A percentile compares a stretch with the other conserved stretches of the same genome.
These are phyloP conservation scores for Xylariaceae sp. DNA, from an alignment of 2,329 filamentous ascomycete species.

Conservation along the genomic window DNA sequence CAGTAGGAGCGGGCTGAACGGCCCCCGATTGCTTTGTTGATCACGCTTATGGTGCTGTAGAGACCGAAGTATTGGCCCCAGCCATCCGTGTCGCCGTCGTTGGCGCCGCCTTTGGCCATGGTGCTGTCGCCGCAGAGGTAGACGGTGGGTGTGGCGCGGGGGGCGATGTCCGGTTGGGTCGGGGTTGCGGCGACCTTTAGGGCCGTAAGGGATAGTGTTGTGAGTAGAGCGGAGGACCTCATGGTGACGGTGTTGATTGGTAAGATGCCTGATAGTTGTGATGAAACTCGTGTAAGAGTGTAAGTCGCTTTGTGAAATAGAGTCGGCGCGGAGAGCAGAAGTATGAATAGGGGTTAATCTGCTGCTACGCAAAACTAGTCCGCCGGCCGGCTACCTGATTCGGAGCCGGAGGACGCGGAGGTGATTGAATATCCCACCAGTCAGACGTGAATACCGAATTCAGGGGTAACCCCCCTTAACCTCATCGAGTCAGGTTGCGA, in stretches of 20 bases:
- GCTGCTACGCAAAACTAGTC: background rate
- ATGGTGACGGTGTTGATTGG: conserved; percentile 2
- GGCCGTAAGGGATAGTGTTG: conserved; percentile 9
- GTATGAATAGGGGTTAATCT: conserved; percentile 1
- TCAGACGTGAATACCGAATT: conserved; percentile 1
- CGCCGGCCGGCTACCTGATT: conserved; percentile 13
- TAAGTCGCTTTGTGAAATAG: background rate
- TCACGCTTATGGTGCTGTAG: conserved; percentile 41
- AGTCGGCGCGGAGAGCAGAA: background rate
- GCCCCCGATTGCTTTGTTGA: conserved; percentile 58
- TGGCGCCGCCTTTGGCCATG: conserved; percentile 43
- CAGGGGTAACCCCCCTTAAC: background rate
- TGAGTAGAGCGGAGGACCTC: conserved; percentile 13
- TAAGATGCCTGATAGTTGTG: background rate
- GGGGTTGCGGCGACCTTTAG: conserved; percentile 13
- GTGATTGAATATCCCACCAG: conserved; percentile 17
- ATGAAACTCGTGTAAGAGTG: background rate
- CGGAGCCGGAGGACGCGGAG: conserved; percentile 14
- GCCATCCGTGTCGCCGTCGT: conserved; percentile 38
- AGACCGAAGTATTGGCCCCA: conserved; percentile 56
- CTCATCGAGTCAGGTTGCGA: background rate
- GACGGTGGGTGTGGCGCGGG: conserved; percentile 35
- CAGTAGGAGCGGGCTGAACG: conserved; percentile 58
- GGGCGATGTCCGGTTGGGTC: conserved; percentile 16
- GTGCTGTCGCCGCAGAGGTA: conserved; percentile 52